phyloP scores from a whole-genome alignment of 176 grass and related monocot genomes.

The Rhipidocladum racemiflorum region DNA sequence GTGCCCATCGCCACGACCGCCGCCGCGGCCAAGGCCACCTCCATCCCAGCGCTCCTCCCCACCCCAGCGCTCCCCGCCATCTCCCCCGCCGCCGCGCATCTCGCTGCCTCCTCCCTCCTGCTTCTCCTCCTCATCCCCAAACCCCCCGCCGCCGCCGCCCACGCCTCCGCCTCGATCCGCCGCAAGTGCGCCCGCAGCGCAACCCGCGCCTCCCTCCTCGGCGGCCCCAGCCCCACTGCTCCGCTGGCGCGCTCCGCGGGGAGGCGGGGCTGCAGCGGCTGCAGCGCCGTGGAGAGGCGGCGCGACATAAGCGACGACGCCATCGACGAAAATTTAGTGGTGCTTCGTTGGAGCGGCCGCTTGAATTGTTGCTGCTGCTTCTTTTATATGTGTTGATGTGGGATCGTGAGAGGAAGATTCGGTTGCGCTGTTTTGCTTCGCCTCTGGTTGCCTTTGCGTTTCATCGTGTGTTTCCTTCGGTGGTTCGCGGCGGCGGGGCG shows the following conservation, averaged over 20 bases:
- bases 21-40: slow-evolving; percentile 46
- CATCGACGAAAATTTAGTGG: slow-evolving; percentile 10
- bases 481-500: background rate
- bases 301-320: slow-evolving; percentile 15
- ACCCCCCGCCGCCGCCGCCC: background rate
- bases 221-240: background rate
- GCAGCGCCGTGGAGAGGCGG: slow-evolving; percentile 28
- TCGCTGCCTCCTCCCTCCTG: background rate
- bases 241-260: background rate
- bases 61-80: slow-evolving; percentile 36
- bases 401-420: slow-evolving; percentile 31
- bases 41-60: slow-evolving; percentile 32
- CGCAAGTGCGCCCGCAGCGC: background rate
- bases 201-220: slow-evolving; percentile 13
- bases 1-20: slow-evolving; percentile 62
- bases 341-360: background rate
- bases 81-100: slow-evolving; percentile 43
- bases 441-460: background rate
- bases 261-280: background rate
- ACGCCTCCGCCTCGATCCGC: slow-evolving; percentile 18
- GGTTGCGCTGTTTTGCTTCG: slow-evolving; percentile 17
- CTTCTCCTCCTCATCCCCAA: background rate
- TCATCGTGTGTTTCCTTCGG: background rate
- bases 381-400: slow-evolving; percentile 6
- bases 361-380: background rate